phyloP scores from a whole-genome alignment of 2,329 filamentous ascomycete species.

The Fusarium irregulare region DNA sequence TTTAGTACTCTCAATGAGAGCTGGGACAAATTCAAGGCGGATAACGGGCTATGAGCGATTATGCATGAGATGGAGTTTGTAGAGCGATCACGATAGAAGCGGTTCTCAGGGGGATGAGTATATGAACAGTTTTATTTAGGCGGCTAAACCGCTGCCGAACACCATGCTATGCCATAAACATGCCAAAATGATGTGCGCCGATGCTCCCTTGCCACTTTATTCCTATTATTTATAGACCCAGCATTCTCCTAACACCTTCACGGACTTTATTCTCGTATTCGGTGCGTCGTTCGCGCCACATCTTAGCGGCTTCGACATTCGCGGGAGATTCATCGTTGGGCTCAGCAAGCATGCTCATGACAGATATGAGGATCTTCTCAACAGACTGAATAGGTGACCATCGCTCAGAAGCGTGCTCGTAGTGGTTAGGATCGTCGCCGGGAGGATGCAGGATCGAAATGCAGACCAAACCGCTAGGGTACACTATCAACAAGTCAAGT shows the following conservation, averaged over 20 bases:
- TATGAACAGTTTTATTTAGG: conserved; percentile 41
- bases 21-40: conserved; percentile 78
- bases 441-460: conserved; percentile 98
- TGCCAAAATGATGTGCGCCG: conserved; percentile 40
- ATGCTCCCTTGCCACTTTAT: conserved; percentile 32
- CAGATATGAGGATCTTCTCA: conserved; percentile 95
- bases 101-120: conserved; percentile 33
- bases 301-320: conserved; percentile 94
- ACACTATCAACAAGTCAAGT: conserved; percentile 68
- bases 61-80: conserved; percentile 43
- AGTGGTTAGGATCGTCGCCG: conserved; percentile 97
- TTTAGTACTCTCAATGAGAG: conserved; percentile 78
- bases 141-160: conserved; percentile 40
- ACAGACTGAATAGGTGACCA: conserved; percentile 98
- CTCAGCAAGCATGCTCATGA: conserved; percentile 98
- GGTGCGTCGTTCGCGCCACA: conserved; percentile 87
- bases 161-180: conserved; percentile 43
- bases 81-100: conserved; percentile 43
- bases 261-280: conserved; percentile 91
- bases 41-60: conserved; percentile 68
- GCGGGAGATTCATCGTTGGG: conserved; percentile 96
- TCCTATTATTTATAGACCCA: conserved; percentile 71
- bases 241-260: conserved; percentile 80
- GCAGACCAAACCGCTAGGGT: conserved; percentile 90
- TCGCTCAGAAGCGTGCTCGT: conserved; percentile 93